These are phyloP conservation scores for Plenodomus tracheiphilus DNA, from an alignment of 2,329 filamentous ascomycete species.

Conservation along the genomic window DNA sequence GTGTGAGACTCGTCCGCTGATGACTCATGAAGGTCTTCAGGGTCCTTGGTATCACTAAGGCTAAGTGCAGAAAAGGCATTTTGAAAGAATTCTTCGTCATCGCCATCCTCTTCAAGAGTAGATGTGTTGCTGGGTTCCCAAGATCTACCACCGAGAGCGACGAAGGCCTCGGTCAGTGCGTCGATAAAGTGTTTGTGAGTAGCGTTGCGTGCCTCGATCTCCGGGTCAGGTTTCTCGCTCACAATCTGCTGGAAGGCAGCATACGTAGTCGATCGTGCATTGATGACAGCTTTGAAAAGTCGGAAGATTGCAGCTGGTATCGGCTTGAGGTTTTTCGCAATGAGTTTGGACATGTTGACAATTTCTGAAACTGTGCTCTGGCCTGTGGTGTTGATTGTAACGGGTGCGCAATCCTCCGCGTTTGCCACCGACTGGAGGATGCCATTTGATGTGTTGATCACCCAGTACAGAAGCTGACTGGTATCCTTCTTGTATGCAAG, in stretches of 20 bases:
- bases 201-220: conserved; percentile 45
- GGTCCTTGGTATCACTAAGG: conserved; percentile 6
- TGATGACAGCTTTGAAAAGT: conserved; percentile 47
- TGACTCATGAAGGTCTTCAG: conserved; percentile 5
- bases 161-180: conserved; percentile 44
- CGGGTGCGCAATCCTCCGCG: conserved; percentile 8
- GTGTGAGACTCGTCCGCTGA: conserved; percentile 11
- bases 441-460: conserved; percentile 23
- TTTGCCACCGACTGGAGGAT: conserved; percentile 12
- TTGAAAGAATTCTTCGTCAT: conserved; percentile 13
- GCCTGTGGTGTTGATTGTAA: conserved; percentile 44
- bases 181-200: conserved; percentile 52
- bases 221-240: conserved; percentile 37
- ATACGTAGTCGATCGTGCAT: conserved; percentile 31
- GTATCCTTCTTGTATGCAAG: conserved; percentile 19
- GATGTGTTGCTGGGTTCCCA: conserved; percentile 19
- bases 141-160: conserved; percentile 39
- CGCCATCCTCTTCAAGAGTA: conserved; percentile 11
- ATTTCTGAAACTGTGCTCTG: conserved; percentile 45
- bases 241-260: conserved; percentile 40
- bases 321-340: conserved; percentile 40
- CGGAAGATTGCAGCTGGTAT: conserved; percentile 42
- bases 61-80: conserved; percentile 17
- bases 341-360: conserved; percentile 47
- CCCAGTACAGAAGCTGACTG: conserved; percentile 16